Evolutionary conservation across 2,329 filamentous ascomycete species (phyloP).

Genomic region (Claviceps pusilla): DNA sequence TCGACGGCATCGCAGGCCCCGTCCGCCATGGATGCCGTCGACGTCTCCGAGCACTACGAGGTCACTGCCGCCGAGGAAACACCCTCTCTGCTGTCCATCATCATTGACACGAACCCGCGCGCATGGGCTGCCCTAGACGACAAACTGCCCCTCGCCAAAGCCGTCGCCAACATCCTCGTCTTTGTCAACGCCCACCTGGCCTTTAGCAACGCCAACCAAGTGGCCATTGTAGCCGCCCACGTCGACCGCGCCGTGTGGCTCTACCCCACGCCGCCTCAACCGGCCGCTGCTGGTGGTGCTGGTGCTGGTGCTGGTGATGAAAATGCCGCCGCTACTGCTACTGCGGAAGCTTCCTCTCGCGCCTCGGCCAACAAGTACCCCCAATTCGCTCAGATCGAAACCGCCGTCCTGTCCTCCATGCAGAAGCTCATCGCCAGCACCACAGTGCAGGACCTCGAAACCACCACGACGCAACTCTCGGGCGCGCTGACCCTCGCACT

Average conservation of each 20-base stretch:
- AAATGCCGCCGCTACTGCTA: slow-evolving; percentile 23
- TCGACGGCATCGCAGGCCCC: slow-evolving; percentile 7
- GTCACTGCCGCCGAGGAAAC: slow-evolving; percentile 38
- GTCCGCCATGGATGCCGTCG: slow-evolving; percentile 35
- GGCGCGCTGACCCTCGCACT: slow-evolving; percentile 83
- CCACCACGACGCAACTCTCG: slow-evolving; percentile 72
- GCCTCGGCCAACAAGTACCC: slow-evolving; percentile 74
- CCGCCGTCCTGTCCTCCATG: slow-evolving; percentile 61
- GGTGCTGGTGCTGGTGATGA: slow-evolving; percentile 20
- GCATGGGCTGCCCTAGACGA: slow-evolving; percentile 72
- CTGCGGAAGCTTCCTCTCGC: slow-evolving; percentile 19
- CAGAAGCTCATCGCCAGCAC: slow-evolving; percentile 58
- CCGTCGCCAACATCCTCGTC: slow-evolving; percentile 77
- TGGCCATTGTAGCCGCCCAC: slow-evolving; percentile 83
- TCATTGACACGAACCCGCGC: slow-evolving; percentile 92
- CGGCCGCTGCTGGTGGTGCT: slow-evolving; percentile 24
- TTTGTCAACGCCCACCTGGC: slow-evolving; percentile 95
- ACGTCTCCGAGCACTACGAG: slow-evolving; percentile 47
- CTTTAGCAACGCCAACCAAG: slow-evolving; percentile 83
- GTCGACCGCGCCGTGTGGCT: slow-evolving; percentile 77
- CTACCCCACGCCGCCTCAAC: slow-evolving; percentile 46
- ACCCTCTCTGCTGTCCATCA: slow-evolving; percentile 74
- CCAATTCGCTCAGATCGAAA: slow-evolving; percentile 76
- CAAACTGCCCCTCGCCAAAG: slow-evolving; percentile 65
- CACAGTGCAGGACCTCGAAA: slow-evolving; percentile 46